Conservation (phyloP, 1,139 yeast species). For the Taphrina sp. region DNA sequence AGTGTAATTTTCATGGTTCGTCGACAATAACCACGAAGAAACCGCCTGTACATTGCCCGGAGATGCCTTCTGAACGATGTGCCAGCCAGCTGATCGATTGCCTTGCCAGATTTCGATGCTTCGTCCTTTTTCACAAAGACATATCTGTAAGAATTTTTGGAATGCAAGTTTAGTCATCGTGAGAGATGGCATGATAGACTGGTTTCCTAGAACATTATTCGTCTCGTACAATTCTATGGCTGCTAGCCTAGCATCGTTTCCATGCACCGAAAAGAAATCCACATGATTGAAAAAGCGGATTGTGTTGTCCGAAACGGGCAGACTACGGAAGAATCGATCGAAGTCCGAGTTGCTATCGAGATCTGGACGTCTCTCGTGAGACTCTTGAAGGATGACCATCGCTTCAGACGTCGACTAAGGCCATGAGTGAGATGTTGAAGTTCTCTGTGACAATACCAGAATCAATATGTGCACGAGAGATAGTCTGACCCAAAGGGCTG, state of each 20-base stretch:
- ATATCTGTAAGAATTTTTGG: conserved; percentile 60
- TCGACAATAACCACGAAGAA: conserved; percentile 65
- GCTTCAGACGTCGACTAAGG: too few relatives aligned
- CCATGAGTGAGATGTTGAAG: too few relatives aligned
- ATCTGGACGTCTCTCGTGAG: conserved; percentile 11
- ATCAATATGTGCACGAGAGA: too few relatives aligned
- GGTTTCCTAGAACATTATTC: conserved; percentile 65
- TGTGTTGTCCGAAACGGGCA: conserved; percentile 50
- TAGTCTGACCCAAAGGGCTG: too few relatives aligned
- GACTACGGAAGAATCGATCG: conserved; percentile 56
- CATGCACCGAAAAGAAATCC: conserved; percentile 68
- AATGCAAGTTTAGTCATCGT: conserved; percentile 77
- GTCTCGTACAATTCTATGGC: conserved; percentile 85
- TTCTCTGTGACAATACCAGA: too few relatives aligned
- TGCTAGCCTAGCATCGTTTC: conserved; percentile 71
- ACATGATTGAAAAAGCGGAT: conserved; percentile 71
- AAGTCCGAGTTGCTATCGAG: conserved; percentile 63
- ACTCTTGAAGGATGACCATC: too few relatives aligned
- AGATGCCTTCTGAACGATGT: conserved; percentile 62
- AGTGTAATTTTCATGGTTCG: conserved; percentile 59
- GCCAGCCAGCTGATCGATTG: conserved; percentile 52
- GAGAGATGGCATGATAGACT: conserved; percentile 59
- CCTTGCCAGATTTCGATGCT: conserved; percentile 74
- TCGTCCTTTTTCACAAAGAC: conserved; percentile 66
- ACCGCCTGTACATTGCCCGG: conserved; percentile 88